Evolutionary conservation across 2,329 filamentous ascomycete genomes (phyloP), one percentile per base, ranked within the genome.

Genomic region (Graphilbum sp.): DNA sequence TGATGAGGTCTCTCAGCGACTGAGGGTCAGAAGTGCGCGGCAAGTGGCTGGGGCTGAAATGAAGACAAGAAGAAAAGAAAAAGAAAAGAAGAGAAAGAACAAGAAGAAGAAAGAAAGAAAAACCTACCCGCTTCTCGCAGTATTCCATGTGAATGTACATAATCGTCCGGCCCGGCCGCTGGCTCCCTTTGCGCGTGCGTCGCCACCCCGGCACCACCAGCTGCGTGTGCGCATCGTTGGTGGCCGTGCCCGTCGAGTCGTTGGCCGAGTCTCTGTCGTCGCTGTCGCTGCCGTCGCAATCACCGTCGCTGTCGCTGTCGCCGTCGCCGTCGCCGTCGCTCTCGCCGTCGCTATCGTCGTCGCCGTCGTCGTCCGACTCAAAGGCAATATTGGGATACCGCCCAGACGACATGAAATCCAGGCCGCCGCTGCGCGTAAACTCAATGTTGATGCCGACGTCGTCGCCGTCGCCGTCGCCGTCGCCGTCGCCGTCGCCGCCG

Each of bases 61-160:
- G n/a, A n/a, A n/a, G n/a, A n/a, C n/a, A n/a, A n/a, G n/a, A n/a
- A n/a, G n/a, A n/a, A n/a, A n/a, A n/a, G n/a, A n/a, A n/a, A n/a
- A n/a, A n/a, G n/a, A n/a, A n/a, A n/a, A n/a, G 8, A 29, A 24
- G 7, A 41, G 7, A 4, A 11, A 17, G 10, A 32, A 15, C 41
- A 37, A 8, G 11, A 13, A 30, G 3, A 13, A n/a, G 4, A 38
- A 18, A 9, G 31, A 2, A 12, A 21, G 21, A 9, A 6, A 30
- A 2, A 59, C 69, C 55, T 60, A 79, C 75, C 47, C 82, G 74
- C 52, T 88, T 90, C 54, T 96, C 88, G 52, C 90, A 98, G 48
- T 95, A 93, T 54, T 98, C 90, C 90, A 98, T 98, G 43, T 93
- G 90, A 40, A 98, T 96, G 54, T 95, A 98, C 32, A 98, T 67